A percentile compares a stretch with the other conserved stretches of the same genome.
Evolutionary conservation across 208 protist genomes (phyloP).

Genomic region (Novymonas esmeraldas): DNA sequence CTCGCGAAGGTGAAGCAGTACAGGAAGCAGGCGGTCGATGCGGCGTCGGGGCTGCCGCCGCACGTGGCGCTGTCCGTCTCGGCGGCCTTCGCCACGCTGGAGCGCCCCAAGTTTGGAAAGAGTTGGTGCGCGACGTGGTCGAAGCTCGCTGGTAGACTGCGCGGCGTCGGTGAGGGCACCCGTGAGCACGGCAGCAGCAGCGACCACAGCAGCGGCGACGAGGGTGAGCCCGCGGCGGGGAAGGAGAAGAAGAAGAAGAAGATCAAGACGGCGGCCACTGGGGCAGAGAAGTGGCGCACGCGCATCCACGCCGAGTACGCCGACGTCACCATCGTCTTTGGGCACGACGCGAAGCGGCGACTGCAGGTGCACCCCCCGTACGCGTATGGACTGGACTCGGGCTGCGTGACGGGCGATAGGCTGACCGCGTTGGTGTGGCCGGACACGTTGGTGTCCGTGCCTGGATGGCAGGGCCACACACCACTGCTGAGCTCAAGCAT

Average conservation of each 20-base stretch:
- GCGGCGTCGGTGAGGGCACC: background rate
- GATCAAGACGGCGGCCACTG: conserved; percentile 6
- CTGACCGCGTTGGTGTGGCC: conserved; percentile 69
- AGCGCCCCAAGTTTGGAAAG: conserved; percentile 34
- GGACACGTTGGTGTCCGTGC: conserved; percentile 49
- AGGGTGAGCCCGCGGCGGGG: background rate
- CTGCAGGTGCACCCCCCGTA: conserved; percentile 67
- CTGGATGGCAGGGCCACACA: conserved; percentile 28
- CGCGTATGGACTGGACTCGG: conserved; percentile 76
- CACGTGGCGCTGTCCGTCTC: conserved; percentile 37
- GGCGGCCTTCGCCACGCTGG: conserved; percentile 33
- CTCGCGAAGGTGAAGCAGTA: conserved; percentile 27
- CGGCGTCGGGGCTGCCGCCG: background rate
- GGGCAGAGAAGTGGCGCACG: conserved; percentile 10
- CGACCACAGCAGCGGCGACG: background rate
- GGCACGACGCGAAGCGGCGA: conserved; percentile 74
- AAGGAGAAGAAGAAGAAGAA: background rate
- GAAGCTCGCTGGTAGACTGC: conserved; percentile 24
- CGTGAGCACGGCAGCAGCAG: background rate
- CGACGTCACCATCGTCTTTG: conserved; percentile 53
- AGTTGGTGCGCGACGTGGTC: conserved; percentile 56
- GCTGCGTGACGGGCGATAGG: conserved; percentile 67
- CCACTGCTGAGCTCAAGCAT: conserved; percentile 26
- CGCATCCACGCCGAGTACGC: conserved; percentile 20
- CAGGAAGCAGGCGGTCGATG: background rate